These are phyloP conservation scores for Salix caprea DNA, from an alignment of 345 rosid species.

Conservation along the genomic window DNA sequence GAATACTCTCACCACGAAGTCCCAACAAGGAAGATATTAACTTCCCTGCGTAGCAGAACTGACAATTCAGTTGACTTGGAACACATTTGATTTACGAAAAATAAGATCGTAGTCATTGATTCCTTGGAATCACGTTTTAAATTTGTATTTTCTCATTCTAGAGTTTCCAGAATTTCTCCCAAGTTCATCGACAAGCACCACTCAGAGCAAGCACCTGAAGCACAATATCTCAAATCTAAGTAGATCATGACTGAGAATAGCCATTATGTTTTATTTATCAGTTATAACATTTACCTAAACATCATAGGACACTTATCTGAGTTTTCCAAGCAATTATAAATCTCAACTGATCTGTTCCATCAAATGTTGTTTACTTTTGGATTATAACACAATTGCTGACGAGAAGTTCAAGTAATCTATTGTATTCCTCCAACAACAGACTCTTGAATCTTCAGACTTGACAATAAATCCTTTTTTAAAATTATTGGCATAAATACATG, in stretches of 20 bases:
- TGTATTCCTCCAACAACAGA: background rate
- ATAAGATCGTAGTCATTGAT: background rate
- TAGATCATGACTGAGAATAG: background rate
- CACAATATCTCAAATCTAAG: background rate
- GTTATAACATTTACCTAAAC: background rate
- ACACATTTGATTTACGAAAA: background rate
- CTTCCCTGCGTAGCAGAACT: slow-evolving; percentile 89
- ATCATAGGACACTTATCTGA: background rate
- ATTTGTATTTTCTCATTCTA: background rate
- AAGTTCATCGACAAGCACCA: background rate
- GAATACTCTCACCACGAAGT: background rate
- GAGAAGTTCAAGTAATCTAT: background rate
- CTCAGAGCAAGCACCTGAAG: background rate
- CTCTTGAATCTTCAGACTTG: background rate
- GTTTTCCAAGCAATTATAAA: background rate
- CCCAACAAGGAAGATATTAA: background rate
- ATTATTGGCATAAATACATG: slow-evolving; percentile 7
- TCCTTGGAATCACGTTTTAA: background rate
- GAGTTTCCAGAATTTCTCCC: background rate
- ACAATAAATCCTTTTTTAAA: background rate
- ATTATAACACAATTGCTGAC: background rate
- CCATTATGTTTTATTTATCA: background rate
- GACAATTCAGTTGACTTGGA: slow-evolving; percentile 86
- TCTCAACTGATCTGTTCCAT: background rate
- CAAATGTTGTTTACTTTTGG: background rate